Evolutionary conservation across 2,329 filamentous ascomycete genomes (phyloP).

Genomic region (Monilinia polystroma): DNA sequence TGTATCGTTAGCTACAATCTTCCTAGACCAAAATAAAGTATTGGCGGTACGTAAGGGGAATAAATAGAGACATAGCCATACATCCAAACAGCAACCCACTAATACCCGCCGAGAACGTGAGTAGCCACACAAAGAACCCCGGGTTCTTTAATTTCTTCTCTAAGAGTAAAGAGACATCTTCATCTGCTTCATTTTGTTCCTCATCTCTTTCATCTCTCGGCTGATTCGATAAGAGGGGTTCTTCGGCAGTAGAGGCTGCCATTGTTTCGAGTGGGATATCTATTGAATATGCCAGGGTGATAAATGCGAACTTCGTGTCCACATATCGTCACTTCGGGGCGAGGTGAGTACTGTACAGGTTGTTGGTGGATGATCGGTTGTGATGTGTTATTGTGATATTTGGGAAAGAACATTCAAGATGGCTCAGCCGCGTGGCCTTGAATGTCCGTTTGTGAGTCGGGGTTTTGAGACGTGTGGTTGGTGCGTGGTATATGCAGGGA

Average conservation of each 20-base stretch:
- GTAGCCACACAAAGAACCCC: slow-evolving; percentile 56
- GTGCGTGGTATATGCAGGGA: slow-evolving; percentile 3
- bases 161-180: slow-evolving; percentile 33
- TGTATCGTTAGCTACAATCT: not conserved
- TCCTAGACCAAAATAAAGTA: not conserved
- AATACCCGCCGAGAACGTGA: slow-evolving; percentile 65
- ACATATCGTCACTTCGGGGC: not conserved
- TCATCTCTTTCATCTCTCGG: not conserved
- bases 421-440: slow-evolving; percentile 9
- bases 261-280: slow-evolving; percentile 14
- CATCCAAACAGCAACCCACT: slow-evolving; percentile 68
- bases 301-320: not conserved
- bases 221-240: slow-evolving; percentile 19
- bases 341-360: not conserved
- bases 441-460: not conserved
- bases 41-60: no score
- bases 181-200: slow-evolving; percentile 24
- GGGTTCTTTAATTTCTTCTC: slow-evolving; percentile 38
- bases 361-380: not conserved
- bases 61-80: slow-evolving; percentile 35
- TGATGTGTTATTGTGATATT: not conserved
- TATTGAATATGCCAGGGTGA: slow-evolving; percentile 11
- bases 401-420: not conserved
- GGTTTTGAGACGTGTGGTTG: not conserved
- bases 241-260: slow-evolving; percentile 16